Evolutionary conservation across 805 yeast species (phyloP), one percentile per base, ranked within the genome.

Genomic region (Metschnikowia kunwiensis): DNA sequence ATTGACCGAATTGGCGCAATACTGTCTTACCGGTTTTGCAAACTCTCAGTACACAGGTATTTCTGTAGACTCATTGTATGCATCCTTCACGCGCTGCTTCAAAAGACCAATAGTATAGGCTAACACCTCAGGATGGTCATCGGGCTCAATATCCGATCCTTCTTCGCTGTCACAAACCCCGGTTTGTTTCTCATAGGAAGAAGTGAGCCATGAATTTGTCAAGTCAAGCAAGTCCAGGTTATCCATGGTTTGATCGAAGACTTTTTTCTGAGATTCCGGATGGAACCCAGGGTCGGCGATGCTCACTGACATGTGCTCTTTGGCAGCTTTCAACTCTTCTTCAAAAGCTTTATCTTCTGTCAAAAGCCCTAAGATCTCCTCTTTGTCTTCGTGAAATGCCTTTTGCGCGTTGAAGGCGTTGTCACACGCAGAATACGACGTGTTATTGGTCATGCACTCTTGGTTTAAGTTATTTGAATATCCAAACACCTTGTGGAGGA

Each of bases 301-400:
- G 3, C 26, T 13, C 15, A 29, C 30, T 12, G 23, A 6, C 9
- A 36, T 26, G 7, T 24, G 20, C 18, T 42, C 44, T 28, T 39
- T 41, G 8, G 39, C 29, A 11, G 40, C 45, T 11, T 43, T 43
- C 30, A 55, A 35, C 20, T 44, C 35, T 11, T 36, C 48, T 35
- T 44, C 47, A 42, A 51, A 65, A 1, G 54, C 55, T 21, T 51
- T 50, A 40, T 67, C 70, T 32, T 65, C 68, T 6, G 55, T 58
- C 13, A 66, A 29, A 5, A 67, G 46, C 17, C 43, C 44, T 22
- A 47, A 39, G 7, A 68, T 63, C 37, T 67, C 74, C 30, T 63
- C 67, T 33, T 65, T 63, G 40, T 68, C 72, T 42, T 67, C 72
- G 31, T 63, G 65, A 31, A 61, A 62, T 5, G 67, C 57, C 43